Evolutionary conservation across 202 grass and related monocot species (phyloP), one percentile per base, ranked within the genome.

Genomic region (Schoenoplectus tabernaemontani): DNA sequence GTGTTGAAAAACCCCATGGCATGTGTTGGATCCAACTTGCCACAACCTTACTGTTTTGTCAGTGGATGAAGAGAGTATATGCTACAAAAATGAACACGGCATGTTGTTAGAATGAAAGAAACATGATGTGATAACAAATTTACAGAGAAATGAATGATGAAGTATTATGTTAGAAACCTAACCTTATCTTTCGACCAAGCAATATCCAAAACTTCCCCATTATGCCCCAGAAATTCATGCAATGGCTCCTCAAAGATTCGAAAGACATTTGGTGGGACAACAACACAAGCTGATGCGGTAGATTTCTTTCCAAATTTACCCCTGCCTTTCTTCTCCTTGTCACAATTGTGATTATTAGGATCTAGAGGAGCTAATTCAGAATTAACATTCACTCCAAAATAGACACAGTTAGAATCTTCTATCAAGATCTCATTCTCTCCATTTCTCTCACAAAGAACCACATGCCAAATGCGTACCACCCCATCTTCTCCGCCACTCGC

Each of bases 121-220:
- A 36, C 26, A 32, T 56, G 36, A 20, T 54, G 7, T 1, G 7
- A 33, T 2, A 36, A 56, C 1, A 75, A 56, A 16, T 36, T 89
- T 91, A 85, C 76, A 86, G 50, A 86, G 78, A 84, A 62, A 26
- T 26, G 76, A 3, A 79, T 38, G 20, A 78, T 26, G 1, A 78
- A 62, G 54, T 42, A 78, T 16, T 30, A 36, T 20, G 19, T 83
- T 46, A 83, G 57, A 76, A 72, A 53, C 85, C 87, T 80, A 59
- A 97, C 94, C 94, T 85, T 91, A 85, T 92, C 70, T 17, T 86
- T 88, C 71, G 92, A 93, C 96, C 96, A 99, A 32, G 91, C 86
- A 11, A 99, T 79, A 81, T 90, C 90, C 77, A 99, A 71, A 20
- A 99, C 86, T 64, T 96, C 88, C 72, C 85, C 87, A 38, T 43